Evolutionary conservation across 2,329 filamentous ascomycete genomes (phyloP).

Genomic region (Colletotrichum salicis): DNA sequence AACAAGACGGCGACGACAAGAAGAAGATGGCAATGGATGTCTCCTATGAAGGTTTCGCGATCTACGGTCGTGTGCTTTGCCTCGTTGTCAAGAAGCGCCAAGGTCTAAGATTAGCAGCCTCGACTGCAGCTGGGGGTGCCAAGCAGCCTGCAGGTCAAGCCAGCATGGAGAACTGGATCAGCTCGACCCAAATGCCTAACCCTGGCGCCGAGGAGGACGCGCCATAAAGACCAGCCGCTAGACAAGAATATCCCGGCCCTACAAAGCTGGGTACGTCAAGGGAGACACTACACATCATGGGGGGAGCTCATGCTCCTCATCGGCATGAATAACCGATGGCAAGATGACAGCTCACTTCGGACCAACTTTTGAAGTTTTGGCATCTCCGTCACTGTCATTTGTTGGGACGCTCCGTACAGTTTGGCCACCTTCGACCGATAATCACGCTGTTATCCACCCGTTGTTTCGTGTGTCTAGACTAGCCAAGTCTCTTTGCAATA

Average conservation of each 20-base stretch:
- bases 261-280: not conserved
- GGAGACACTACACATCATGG: not conserved
- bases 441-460: slow-evolving; percentile 13
- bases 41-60: slow-evolving; percentile 93
- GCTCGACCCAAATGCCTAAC: slow-evolving; percentile 75
- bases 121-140: slow-evolving; percentile 36
- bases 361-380: not conserved
- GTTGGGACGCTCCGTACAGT: slow-evolving; percentile 10
- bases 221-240: not conserved
- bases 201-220: slow-evolving; percentile 46
- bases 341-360: slow-evolving; percentile 17
- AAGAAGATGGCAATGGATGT: slow-evolving; percentile 91
- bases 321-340: slow-evolving; percentile 14
- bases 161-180: slow-evolving; percentile 87
- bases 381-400: not conserved
- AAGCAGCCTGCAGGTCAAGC: slow-evolving; percentile 71
- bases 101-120: slow-evolving; percentile 51
- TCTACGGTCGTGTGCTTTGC: slow-evolving; percentile 92
- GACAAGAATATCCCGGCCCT: not conserved
- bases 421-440: not conserved
- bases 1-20: slow-evolving; percentile 72
- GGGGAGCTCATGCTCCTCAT: not conserved
- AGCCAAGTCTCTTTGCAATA: slow-evolving; percentile 11
- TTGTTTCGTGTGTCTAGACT: slow-evolving; percentile 26
- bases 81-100: slow-evolving; percentile 85